Evolutionary conservation across 1,284 basidiomycete species (phyloP).

Genomic region (Papiliotrema laurentii): DNA sequence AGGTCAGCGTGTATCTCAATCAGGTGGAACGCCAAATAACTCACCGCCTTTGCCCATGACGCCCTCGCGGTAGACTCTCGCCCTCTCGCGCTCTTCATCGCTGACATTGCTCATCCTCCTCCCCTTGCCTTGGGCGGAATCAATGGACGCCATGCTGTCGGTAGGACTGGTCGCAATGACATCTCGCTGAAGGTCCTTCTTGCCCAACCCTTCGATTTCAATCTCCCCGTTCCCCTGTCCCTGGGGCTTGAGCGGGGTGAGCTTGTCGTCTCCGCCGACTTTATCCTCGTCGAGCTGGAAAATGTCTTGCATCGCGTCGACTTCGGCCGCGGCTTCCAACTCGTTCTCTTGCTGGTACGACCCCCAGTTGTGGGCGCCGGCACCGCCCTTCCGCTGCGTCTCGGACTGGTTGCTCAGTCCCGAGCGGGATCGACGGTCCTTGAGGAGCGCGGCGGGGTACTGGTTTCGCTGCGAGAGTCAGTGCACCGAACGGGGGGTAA

Average conservation of each 20-base stretch:
- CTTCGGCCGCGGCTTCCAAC: conserved; percentile 45
- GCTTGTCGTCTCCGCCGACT: neutral
- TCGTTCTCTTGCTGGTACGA: conserved; percentile 60
- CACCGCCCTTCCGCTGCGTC: conserved; percentile 63
- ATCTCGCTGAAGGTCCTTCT: conserved; percentile 5
- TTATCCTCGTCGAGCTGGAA: conserved; percentile 13
- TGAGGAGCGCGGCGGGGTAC: conserved; percentile 67
- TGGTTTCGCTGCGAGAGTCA: conserved; percentile 48
- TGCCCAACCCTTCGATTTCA: conserved; percentile 1
- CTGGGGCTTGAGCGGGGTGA: neutral
- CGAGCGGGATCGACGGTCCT: conserved; percentile 67
- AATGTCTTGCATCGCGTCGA: conserved; percentile 46
- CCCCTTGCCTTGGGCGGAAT: conserved; percentile 7
- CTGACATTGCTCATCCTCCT: conserved; percentile 50
- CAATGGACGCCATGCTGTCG: conserved; percentile 25
- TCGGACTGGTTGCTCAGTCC: conserved; percentile 63
- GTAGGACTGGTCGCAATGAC: conserved; percentile 19
- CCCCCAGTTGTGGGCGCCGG: conserved; percentile 80
- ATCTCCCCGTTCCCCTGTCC: conserved; percentile 3
- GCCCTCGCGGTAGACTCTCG: conserved; percentile 40
- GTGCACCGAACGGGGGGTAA: neutral
- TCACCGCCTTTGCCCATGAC: conserved; percentile 35
- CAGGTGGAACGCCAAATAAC: conserved; percentile 7
- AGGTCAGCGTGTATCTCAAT: conserved; percentile 17
- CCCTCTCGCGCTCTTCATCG: conserved; percentile 60